Evolutionary conservation across 495 filamentous ascomycete species (phyloP).

Genomic region (Neurospora sp.): DNA sequence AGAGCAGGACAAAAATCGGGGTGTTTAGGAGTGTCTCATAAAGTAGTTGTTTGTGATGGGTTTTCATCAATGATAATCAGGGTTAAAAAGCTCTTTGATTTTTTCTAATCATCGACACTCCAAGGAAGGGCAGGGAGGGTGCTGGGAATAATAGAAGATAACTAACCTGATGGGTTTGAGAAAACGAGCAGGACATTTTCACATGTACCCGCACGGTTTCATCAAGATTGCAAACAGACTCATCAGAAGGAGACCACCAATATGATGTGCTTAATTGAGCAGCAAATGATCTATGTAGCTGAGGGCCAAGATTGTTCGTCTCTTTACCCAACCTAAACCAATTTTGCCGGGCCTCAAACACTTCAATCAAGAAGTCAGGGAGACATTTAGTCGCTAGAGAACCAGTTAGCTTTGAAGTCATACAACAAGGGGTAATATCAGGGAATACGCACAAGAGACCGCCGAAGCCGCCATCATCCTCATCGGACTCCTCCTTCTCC

Average conservation of each 20-base stretch:
- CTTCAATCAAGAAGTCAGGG: constrained; percentile 13
- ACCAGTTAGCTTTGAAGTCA: constrained; percentile 10
- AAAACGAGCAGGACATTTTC: background rate
- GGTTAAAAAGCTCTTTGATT: constrained; percentile 49
- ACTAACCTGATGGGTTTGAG: constrained; percentile 34
- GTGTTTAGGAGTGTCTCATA: constrained; percentile 35
- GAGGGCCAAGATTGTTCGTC: constrained; percentile 22
- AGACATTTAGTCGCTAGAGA: constrained; percentile 33
- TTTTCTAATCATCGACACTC: constrained; percentile 42
- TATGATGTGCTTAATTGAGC: constrained; percentile 32
- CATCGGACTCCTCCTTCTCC: constrained; percentile 52
- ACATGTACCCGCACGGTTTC: background rate
- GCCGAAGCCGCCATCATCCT: constrained; percentile 50
- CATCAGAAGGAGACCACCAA: constrained; percentile 13
- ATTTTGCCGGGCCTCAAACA: constrained; percentile 27
- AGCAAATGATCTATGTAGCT: constrained; percentile 35
- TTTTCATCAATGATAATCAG: constrained; percentile 38
- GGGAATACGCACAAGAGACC: constrained; percentile 54
- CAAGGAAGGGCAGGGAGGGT: background rate
- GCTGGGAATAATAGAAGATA: background rate
- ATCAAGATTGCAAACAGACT: constrained; percentile 6
- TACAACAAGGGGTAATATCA: background rate
- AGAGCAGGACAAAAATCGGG: constrained; percentile 7
- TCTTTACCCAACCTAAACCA: constrained; percentile 28
- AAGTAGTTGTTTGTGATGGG: constrained; percentile 30